Conservation (phyloP, 2,329 filamentous ascomycete genomes). For the Pseudocercospora crystallina region DNA sequence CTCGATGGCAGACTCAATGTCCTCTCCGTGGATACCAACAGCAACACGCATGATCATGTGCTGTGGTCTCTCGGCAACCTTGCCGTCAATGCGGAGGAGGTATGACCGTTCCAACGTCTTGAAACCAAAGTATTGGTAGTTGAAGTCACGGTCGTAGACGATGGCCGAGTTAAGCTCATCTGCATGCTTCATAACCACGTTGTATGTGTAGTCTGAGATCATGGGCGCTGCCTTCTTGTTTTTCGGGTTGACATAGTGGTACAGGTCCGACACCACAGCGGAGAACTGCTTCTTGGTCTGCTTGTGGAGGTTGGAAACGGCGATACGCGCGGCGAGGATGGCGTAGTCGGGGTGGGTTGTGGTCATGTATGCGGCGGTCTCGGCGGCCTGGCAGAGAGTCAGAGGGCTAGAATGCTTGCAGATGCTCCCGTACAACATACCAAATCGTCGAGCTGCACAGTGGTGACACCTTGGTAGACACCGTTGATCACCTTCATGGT, state of each 20-base stretch:
- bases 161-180: slow-evolving; percentile 98
- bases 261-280: slow-evolving; percentile 88
- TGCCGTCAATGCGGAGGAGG: slow-evolving; percentile 89
- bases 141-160: slow-evolving; percentile 98
- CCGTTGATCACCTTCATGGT: slow-evolving; percentile 99
- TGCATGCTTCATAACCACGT: slow-evolving; percentile 91
- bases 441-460: slow-evolving; percentile 92
- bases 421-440: slow-evolving; percentile 55
- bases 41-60: slow-evolving; percentile 99
- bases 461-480: slow-evolving; percentile 97
- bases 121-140: slow-evolving; percentile 99
- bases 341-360: slow-evolving; percentile 99
- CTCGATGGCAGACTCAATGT: slow-evolving; percentile 92
- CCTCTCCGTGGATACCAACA: slow-evolving; percentile 92
- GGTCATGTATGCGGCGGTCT: slow-evolving; percentile 99
- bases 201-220: slow-evolving; percentile 89
- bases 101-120: slow-evolving; percentile 99
- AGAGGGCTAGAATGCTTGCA: slow-evolving; percentile 10
- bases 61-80: slow-evolving; percentile 94
- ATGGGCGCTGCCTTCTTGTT: slow-evolving; percentile 82
- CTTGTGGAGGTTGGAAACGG: slow-evolving; percentile 99
- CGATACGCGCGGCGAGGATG: slow-evolving; percentile 95
- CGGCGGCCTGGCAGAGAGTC: slow-evolving; percentile 69
- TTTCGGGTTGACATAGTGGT: slow-evolving; percentile 94
- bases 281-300: slow-evolving; percentile 99